Base-by-base conservation (phyloP, 169 alveolate genomes). In the Plasmodium berghei region DNA sequence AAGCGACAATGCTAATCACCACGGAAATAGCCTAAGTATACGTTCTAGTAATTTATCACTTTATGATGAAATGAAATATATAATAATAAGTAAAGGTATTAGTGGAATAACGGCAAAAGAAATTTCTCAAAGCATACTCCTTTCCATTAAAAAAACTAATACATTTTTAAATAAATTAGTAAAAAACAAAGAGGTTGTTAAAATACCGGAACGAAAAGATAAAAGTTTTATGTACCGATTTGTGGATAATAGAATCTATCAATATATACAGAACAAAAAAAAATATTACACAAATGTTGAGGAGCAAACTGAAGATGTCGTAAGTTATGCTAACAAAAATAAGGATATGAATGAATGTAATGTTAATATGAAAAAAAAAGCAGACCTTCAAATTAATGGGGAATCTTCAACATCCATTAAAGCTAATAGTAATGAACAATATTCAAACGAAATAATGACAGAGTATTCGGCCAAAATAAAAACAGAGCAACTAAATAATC, bases 201-300 rank as follows among this genome's bases (percentile, higher is more conserved):
- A 83, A 67, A 69, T 83, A 42, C 90, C 90, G 1, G 90, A 83
- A 67, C 20, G 90, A 58, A 66, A 83, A 61, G 72, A 83, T 61
- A 83, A 83, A 83, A 66, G 74, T 49, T 83, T 83, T 58, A 83
- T 83, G 90, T 83, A 67, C 63, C 9, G 90, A 62, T 83, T 83
- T 83, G 48, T 83, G 55, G 85, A 83, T 48, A 83, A 67, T 40
- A 42, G 55, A 40, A 83, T 83, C 10, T 83, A 83, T 59, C 85
- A 83, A 18, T 83, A 83, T 67, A 42, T 83, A 59, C 90, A 83
- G 49, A 83, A 83, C 20, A 83, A 28, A 18, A 74, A 74, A 5
- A 55, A 12, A 24, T 16, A 22, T 66, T 9, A 40, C 22, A 24
- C 20, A 0, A 3, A 1, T 42, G 18, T 3, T 34, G n/a, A 66